Evolutionary conservation across 768 basidiomycete species (phyloP).

Genomic region (Suillus paluster): DNA sequence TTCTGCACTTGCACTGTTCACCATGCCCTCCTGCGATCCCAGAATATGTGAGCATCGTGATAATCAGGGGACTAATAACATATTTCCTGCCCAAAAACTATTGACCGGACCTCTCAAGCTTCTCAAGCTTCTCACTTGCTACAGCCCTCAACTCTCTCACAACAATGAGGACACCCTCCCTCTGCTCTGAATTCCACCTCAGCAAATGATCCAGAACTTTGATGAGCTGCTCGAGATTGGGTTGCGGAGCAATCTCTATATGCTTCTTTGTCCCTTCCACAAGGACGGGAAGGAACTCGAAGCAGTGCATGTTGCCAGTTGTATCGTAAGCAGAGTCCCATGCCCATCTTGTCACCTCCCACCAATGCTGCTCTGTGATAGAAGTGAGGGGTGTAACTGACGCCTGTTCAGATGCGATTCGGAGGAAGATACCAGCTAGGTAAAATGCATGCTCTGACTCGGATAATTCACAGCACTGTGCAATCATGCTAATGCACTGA

Average conservation of each 20-base stretch:
- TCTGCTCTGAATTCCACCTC: neutral
- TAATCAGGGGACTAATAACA: no score
- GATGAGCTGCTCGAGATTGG: accelerated
- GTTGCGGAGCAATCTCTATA: neutral
- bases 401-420: neutral
- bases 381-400: neutral
- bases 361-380: neutral
- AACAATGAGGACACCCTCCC: neutral
- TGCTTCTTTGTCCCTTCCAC: neutral
- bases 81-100: neutral
- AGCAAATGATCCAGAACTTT: neutral
- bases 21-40: no score
- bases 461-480: neutral
- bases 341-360: neutral
- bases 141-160: neutral
- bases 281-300: neutral
- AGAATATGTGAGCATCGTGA: no score
- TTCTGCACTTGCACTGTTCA: no score
- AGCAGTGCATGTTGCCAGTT: neutral
- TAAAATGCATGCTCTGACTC: neutral
- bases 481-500: neutral
- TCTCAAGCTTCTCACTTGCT: neutral
- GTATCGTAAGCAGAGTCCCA: neutral
- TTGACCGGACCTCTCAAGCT: no score
- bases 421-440: neutral